Base-by-base conservation (phyloP, 257 asterid genomes). In the Plectranthus barbatus region DNA sequence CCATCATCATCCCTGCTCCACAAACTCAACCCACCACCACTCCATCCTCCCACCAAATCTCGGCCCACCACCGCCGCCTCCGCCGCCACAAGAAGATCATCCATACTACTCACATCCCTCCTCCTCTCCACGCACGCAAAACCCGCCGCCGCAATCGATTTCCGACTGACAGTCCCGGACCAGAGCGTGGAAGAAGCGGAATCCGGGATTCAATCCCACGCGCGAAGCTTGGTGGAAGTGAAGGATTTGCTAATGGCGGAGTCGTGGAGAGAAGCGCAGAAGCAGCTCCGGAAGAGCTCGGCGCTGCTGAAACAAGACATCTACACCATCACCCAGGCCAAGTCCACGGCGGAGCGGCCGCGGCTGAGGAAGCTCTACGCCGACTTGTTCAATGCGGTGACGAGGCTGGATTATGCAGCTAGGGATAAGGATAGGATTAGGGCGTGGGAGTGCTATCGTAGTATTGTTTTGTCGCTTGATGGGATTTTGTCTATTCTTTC, bases 371-470 rank as follows among this genome's bases (percentile, higher is more conserved):
- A 65, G 54, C 42, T 80, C 62, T 83, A 81, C 65, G 56, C 87
- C 0, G 56, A 56, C 11, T 17, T 87, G 77, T 87, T 87, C 75
- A 80, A 73, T 37, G 72, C 64, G 52, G 96, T 85, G 18, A 72
- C 81, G 3, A 75, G 61, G 67, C 65, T 87, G 73, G 96, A 87
- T 72, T 87, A 83, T 72, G 96, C 94, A 57, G 91, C 89, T 7
- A 68, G 88, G 76, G 94, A 85, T 74, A 63, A 70, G 83, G 85
- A 87, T 76, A 69, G 62, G 77, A 56, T 73, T 37, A 81, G 62
- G 46, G 81, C 72, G 18, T 70, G 81, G 85, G 84, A 77, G 24
- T 79, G 49, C 56, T 85, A 81, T 31, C 11, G 70, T 26, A 44
- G 12, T 8, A 65, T 85, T 55, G 87, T 73, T 5, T 20, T 55